Evolutionary conservation across 2,329 filamentous ascomycete species (phyloP).

Genomic region (Acrocalymma vagum): DNA sequence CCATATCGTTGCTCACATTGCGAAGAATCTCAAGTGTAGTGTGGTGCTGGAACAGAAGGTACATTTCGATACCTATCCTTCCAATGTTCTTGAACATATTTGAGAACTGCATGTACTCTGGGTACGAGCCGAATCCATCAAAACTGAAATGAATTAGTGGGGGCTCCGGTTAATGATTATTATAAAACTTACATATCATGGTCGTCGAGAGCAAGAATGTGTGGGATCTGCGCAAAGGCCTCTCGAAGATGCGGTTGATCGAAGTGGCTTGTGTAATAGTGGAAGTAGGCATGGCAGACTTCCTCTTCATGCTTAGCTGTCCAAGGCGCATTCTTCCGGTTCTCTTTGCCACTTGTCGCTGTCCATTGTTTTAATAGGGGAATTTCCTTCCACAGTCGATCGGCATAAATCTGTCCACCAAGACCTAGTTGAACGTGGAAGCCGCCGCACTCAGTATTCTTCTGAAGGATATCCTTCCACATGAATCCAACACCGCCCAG

Average conservation of each 20-base stretch:
- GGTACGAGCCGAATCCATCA: slow-evolving; percentile 96
- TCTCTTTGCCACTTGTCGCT: slow-evolving; percentile 89
- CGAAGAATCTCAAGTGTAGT: slow-evolving; percentile 93
- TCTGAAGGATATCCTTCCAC: slow-evolving; percentile 99
- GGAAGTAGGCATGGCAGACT: slow-evolving; percentile 94
- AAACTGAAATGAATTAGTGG: slow-evolving; percentile 66
- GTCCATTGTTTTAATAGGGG: slow-evolving; percentile 95
- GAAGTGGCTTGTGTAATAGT: slow-evolving; percentile 98
- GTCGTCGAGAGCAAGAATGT: slow-evolving; percentile 91
- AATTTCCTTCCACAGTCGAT: slow-evolving; percentile 95
- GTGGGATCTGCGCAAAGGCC: slow-evolving; percentile 96
- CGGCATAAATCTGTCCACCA: slow-evolving; percentile 94
- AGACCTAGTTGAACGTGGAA: slow-evolving; percentile 94
- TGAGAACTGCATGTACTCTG: slow-evolving; percentile 97
- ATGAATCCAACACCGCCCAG: slow-evolving; percentile 92
- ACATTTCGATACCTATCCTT: slow-evolving; percentile 95
- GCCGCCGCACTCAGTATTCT: slow-evolving; percentile 94
- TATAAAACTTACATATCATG: slow-evolving; percentile 88
- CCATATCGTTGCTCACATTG: slow-evolving; percentile 85
- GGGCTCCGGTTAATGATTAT: neutral
- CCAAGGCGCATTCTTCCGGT: slow-evolving; percentile 89
- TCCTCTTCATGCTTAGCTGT: slow-evolving; percentile 95
- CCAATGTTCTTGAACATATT: slow-evolving; percentile 99
- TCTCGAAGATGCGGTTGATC: slow-evolving; percentile 95
- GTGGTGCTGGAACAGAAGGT: slow-evolving; percentile 97